Conservation (phyloP, 2,329 filamentous ascomycete genomes). For the Aspergillus chevalieri region DNA sequence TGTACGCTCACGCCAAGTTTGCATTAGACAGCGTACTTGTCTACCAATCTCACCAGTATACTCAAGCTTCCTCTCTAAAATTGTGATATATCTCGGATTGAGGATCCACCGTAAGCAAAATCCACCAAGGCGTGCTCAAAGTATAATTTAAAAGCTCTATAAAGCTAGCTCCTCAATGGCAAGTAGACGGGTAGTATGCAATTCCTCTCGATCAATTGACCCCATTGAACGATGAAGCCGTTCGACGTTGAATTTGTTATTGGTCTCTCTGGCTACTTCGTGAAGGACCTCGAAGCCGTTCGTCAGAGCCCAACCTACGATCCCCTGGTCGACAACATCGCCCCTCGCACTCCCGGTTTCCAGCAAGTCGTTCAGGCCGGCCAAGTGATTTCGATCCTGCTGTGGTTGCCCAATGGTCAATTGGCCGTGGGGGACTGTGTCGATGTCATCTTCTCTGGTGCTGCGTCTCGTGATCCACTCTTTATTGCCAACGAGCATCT, state of each 20-base stretch:
- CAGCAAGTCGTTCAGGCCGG: conserved; percentile 11
- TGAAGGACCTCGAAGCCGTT: conserved; percentile 14
- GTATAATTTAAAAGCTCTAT: background rate
- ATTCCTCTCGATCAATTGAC: background rate
- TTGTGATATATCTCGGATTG: background rate
- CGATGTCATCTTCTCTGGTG: conserved; percentile 16
- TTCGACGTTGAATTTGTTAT: conserved; percentile 11
- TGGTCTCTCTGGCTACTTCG: conserved; percentile 13
- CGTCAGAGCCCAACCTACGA: conserved; percentile 11
- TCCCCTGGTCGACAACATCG: conserved; percentile 7
- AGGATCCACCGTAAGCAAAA: background rate
- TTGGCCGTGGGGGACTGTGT: conserved; percentile 13
- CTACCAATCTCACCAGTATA: no score
- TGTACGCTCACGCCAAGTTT: no score
- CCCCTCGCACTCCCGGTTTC: conserved; percentile 11
- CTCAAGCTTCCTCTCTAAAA: background rate
- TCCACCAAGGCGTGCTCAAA: no score
- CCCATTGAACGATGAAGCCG: background rate
- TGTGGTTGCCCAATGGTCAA: conserved; percentile 9
- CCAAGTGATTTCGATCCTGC: conserved; percentile 11
- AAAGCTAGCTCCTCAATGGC: background rate
- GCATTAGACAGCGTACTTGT: no score
- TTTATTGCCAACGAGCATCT: conserved; percentile 12
- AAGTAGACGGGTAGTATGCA: background rate
- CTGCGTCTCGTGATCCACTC: conserved; percentile 12